These are phyloP conservation scores for Blastocystis sp. DNA, from an alignment of 352 stramenopile species.

Conservation along the genomic window DNA sequence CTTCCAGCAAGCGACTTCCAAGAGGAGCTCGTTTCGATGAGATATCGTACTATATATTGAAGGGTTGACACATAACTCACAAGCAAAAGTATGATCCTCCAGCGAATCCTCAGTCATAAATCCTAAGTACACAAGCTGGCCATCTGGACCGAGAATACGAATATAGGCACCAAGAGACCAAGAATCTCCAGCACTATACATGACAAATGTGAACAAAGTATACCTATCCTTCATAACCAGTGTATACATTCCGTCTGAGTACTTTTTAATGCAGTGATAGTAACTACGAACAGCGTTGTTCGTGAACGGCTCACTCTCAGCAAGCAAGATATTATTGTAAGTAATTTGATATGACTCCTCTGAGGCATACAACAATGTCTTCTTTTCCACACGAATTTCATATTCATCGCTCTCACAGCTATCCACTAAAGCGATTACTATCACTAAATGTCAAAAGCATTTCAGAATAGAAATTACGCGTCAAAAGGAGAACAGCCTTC, in stretches of 20 bases:
- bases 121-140: slow-evolving; percentile 3
- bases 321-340: slow-evolving; percentile 25
- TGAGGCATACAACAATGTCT: not conserved
- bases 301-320: slow-evolving; percentile 14
- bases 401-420: not conserved
- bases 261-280: slow-evolving; percentile 32
- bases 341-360: slow-evolving; percentile 54
- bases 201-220: not conserved
- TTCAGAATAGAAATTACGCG: not conserved
- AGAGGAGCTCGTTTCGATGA: not conserved
- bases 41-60: slow-evolving; percentile 17
- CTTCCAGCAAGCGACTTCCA: not conserved
- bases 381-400: slow-evolving; percentile 32
- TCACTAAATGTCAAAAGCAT: not conserved
- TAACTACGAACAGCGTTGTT: slow-evolving; percentile 44
- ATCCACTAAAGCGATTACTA: not conserved
- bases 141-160: slow-evolving; percentile 32
- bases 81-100: slow-evolving; percentile 1
- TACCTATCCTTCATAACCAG: slow-evolving; percentile 24
- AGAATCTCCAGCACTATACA: not conserved
- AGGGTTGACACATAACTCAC: not conserved
- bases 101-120: not conserved
- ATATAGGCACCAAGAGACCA: slow-evolving; percentile 18
- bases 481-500: not conserved
- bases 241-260: slow-evolving; percentile 2